Evolutionary conservation across 306 rosid species (phyloP).

Genomic region (Fagus crenata): DNA sequence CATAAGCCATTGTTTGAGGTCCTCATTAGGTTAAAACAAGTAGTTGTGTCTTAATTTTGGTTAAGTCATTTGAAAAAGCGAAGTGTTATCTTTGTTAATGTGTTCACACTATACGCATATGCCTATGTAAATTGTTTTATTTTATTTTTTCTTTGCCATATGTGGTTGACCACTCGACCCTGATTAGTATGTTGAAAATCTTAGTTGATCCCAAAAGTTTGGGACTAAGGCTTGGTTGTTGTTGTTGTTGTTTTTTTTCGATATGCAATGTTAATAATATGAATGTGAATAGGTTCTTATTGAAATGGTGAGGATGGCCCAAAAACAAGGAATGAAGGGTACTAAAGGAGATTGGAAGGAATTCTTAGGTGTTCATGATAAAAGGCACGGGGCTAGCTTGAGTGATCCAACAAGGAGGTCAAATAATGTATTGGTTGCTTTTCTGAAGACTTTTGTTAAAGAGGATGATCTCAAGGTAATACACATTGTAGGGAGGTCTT

Average conservation of each 20-base stretch:
- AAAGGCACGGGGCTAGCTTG: conserved; percentile 57
- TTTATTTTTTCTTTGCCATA: not conserved
- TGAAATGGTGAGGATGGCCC: conserved; percentile 67
- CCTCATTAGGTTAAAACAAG: not conserved
- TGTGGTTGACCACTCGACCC: too few species aligned
- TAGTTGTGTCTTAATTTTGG: not conserved
- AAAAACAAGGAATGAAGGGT: conserved; percentile 70
- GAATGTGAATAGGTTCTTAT: conserved; percentile 54
- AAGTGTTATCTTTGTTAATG: not conserved
- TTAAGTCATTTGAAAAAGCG: not conserved
- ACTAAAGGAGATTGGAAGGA: conserved; percentile 75
- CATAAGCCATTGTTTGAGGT: not conserved
- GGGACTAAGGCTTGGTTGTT: too few species aligned
- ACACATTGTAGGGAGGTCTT: too few species aligned
- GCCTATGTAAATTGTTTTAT: not conserved
- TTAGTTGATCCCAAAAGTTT: too few species aligned
- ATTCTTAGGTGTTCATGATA: conserved; percentile 55
- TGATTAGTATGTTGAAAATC: too few species aligned
- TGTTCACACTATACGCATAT: not conserved
- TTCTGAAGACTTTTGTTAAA: conserved; percentile 60
- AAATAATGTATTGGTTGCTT: conserved; percentile 53
- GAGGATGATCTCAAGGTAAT: conserved; percentile 62
- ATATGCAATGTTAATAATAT: not conserved
- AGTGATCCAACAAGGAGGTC: conserved; percentile 78
- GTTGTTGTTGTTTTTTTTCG: too few species aligned